Conservation (phyloP, 306 rosid genomes). For the Dryas drummondii region DNA sequence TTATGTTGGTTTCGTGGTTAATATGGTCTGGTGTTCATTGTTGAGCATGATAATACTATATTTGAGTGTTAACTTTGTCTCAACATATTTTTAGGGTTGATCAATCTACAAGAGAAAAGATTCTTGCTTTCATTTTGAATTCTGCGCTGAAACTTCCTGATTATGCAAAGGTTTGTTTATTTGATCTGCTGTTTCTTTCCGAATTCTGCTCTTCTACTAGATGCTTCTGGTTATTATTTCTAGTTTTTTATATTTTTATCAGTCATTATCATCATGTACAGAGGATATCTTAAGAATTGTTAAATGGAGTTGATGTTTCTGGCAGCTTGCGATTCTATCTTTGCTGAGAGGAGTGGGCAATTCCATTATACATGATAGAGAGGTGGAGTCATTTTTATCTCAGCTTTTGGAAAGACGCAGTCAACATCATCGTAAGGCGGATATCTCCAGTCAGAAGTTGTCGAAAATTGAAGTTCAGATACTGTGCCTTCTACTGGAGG, state of each 20-base stretch:
- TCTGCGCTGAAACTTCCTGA: conserved; percentile 62
- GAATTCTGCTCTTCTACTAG: conserved; percentile 1
- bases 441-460: conserved; percentile 40
- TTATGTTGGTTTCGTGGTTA: not conserved
- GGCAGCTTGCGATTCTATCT: conserved; percentile 79
- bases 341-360: conserved; percentile 76
- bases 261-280: not conserved
- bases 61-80: not conserved
- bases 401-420: conserved; percentile 51
- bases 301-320: conserved; percentile 25
- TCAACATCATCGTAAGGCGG: conserved; percentile 33
- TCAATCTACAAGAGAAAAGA: conserved; percentile 58
- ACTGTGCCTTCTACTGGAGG: conserved; percentile 82
- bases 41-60: not conserved
- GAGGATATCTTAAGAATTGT: not conserved
- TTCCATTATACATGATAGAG: conserved; percentile 47
- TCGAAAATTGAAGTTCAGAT: conserved; percentile 62
- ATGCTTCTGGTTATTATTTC: conserved; percentile 2
- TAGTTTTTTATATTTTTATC: not conserved
- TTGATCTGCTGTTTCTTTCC: conserved; percentile 20
- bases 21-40: not conserved
- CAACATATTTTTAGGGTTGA: conserved; percentile 59
- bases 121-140: conserved; percentile 69
- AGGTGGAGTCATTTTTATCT: conserved; percentile 52
- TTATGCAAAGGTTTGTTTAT: conserved; percentile 71